Percentiles rank a stretch among this genome's conserved stretches.
Evolutionary conservation across 2,329 filamentous ascomycete species (phyloP).

Genomic region (Bipolaris victoriae): DNA sequence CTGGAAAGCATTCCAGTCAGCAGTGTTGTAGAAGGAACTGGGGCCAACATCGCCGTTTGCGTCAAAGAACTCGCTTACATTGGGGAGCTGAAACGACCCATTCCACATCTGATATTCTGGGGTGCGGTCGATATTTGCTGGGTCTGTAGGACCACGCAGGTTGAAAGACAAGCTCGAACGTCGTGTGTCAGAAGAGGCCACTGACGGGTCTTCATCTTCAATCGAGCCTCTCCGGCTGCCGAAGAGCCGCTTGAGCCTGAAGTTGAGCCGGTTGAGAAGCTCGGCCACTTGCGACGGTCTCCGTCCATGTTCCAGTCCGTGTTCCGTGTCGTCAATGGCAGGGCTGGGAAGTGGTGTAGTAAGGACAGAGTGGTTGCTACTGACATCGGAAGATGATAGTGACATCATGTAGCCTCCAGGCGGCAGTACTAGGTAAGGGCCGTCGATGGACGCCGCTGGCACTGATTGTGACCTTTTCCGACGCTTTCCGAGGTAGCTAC

Average conservation of each 20-base stretch:
- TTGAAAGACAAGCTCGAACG: slow-evolving; percentile 1
- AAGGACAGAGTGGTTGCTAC: slow-evolving; percentile 4
- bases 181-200: neutral
- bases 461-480: neutral
- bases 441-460: neutral
- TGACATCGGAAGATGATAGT: neutral
- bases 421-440: neutral
- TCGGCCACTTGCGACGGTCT: slow-evolving; percentile 11
- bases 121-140: neutral
- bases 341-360: slow-evolving; percentile 6
- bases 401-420: slow-evolving; percentile 4
- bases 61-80: slow-evolving; percentile 12
- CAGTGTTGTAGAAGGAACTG: slow-evolving; percentile 13
- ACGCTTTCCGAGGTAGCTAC: slow-evolving; percentile 4
- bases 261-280: slow-evolving; percentile 7
- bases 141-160: neutral
- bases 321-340: neutral
- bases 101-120: neutral
- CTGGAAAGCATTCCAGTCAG: slow-evolving; percentile 13
- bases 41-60: slow-evolving; percentile 10
- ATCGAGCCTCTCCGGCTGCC: slow-evolving; percentile 6
- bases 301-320: neutral
- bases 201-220: neutral
- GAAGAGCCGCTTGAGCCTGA: slow-evolving; percentile 7
- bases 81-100: slow-evolving; percentile 5